phyloP scores from a whole-genome alignment of 2,329 filamentous ascomycete species.

The Colletotrichum scovillei region DNA sequence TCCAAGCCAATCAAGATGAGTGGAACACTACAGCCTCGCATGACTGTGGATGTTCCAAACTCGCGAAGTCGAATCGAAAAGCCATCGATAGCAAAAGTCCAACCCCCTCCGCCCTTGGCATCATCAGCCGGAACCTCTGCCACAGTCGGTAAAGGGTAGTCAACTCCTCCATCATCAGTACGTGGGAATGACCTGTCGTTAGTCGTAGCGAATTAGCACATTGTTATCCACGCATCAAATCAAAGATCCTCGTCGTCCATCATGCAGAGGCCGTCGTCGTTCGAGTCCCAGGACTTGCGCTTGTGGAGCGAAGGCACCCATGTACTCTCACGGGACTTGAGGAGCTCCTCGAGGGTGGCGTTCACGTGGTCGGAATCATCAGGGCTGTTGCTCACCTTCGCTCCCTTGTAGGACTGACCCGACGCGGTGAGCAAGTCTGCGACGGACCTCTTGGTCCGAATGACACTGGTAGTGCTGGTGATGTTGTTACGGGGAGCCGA shows the following conservation, averaged over 20 bases:
- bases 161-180: background rate
- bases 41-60: background rate
- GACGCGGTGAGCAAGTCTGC: background rate
- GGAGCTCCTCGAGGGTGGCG: background rate
- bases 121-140: background rate
- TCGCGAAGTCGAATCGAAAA: background rate
- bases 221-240: background rate
- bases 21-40: background rate
- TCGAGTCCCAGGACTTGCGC: background rate
- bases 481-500: background rate
- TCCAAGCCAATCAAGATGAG: background rate
- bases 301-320: slow-evolving; percentile 3
- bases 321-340: background rate
- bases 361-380: background rate
- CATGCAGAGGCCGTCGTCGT: background rate
- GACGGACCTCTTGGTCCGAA: background rate
- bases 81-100: background rate
- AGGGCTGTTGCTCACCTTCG: background rate
- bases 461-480: background rate
- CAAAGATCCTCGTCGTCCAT: background rate
- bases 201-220: background rate
- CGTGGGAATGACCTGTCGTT: background rate
- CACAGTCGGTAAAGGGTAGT: background rate
- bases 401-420: background rate
- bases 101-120: no score